phyloP scores from a whole-genome alignment of 139 green algal species.

The Chlamydomonas eustigma region DNA sequence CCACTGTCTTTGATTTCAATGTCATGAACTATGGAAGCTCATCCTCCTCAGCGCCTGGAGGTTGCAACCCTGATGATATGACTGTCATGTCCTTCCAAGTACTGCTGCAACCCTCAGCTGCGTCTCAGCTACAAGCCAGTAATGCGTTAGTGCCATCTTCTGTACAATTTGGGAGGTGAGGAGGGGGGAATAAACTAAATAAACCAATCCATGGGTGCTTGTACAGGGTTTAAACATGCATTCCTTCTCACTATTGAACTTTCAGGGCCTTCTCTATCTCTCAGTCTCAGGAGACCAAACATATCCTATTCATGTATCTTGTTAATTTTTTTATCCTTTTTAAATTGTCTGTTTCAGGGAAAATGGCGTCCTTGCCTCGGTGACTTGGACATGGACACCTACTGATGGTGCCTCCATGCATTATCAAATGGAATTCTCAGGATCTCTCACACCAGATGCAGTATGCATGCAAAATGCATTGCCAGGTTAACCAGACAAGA shows the following conservation, averaged over 20 bases:
- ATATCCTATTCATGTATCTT: background rate
- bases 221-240: too few relatives aligned
- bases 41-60: too few relatives aligned
- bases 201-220: too few relatives aligned
- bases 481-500: background rate
- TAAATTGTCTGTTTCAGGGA: too few relatives aligned
- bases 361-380: too few relatives aligned
- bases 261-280: background rate
- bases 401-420: background rate
- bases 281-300: too few relatives aligned
- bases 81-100: conserved; percentile 9
- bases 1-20: background rate
- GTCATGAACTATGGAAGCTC: too few relatives aligned
- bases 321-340: too few relatives aligned
- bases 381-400: background rate
- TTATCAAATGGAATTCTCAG: background rate
- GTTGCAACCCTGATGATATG: background rate
- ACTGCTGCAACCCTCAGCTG: background rate
- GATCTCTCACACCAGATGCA: background rate
- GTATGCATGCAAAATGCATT: background rate
- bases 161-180: background rate
- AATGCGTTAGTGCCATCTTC: background rate
- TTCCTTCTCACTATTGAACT: background rate
- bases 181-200: background rate
- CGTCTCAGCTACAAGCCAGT: background rate